Base-by-base conservation (phyloP, 176 grass and related monocot species). In the Stipa capillata region DNA sequence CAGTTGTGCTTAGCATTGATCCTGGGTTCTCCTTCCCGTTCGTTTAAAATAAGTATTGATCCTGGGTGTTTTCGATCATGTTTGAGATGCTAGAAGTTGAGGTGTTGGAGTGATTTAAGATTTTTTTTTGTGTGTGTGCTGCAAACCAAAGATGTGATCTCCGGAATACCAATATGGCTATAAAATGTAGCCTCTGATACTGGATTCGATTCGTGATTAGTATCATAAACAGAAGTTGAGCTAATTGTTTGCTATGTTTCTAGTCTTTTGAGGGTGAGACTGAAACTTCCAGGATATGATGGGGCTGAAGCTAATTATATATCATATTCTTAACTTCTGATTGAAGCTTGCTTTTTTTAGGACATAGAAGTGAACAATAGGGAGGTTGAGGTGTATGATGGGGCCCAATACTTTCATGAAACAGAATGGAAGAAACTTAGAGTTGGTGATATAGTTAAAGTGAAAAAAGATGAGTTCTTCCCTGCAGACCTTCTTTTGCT, bases 401-500 rank as follows among this genome's bases (percentile, higher is more conserved):
- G 85, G 47, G 62, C 58, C 47, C 85, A 90, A 45, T 76, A 68
- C 50, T 97, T 97, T 86, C 54, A 80, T 81, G 82, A 73, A 61
- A 86, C 79, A 58, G 65, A 89, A 90, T 97, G 94, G 94, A 87
- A 86, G 55, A 91, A 90, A 49, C 82, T 97, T 69, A 85, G 41
- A 84, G 94, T 97, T 25, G 94, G 91, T 45, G 89, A 97, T 77
- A 88, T 94, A 86, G 72, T 97, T 36, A 97, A 97, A 86, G 89
- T 97, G 36, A 88, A 92, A 79, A 94, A 94, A 48, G 91, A 97
- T 54, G 85, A 91, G 57, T 97, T 97, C 62, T 97, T 97, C 64
- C 94, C 94, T 71, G 89, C 91, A 32, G 94, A 97, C 64, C 94
- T 97, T 77, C 63, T 94, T 82, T 87, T 97, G 80, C 89, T 97